Percentiles rank a stretch among this genome's conserved stretches.
These are phyloP conservation scores for Ensete ventricosum DNA, from an alignment of 176 grass and related monocot genomes.

Conservation along the genomic window DNA sequence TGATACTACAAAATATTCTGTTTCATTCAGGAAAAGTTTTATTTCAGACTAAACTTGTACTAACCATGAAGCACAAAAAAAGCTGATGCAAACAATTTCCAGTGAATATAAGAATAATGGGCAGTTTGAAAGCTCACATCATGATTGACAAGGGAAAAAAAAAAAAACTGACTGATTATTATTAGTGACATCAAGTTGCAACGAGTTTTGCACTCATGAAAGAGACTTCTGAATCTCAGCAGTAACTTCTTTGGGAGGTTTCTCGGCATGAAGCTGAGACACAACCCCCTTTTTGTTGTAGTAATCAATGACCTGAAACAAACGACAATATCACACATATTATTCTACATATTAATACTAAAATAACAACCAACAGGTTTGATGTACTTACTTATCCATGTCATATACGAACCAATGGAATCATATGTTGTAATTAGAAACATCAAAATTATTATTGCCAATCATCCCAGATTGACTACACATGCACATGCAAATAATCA, in stretches of 20 bases:
- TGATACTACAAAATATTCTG: too few relatives aligned
- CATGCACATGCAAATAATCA: too few relatives aligned
- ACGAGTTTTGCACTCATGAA: conserved; percentile 21
- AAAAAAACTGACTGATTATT: neutral
- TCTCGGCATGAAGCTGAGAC: conserved; percentile 42
- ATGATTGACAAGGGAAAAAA: neutral
- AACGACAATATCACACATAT: too few relatives aligned
- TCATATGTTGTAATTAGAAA: too few relatives aligned
- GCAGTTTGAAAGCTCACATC: neutral
- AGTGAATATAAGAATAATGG: neutral
- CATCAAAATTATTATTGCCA: too few relatives aligned
- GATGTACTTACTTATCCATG: too few relatives aligned
- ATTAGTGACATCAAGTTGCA: neutral
- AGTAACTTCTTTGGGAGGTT: conserved; percentile 71
- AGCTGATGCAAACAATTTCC: neutral
- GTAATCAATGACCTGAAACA: conserved; percentile 76
- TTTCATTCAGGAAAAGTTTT: neutral
- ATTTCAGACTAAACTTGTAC: neutral
- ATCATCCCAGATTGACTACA: too few relatives aligned
- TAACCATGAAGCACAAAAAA: neutral
- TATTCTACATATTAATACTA: too few relatives aligned
- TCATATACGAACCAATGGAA: too few relatives aligned
- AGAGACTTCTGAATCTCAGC: conserved; percentile 70
- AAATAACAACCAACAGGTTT: too few relatives aligned
- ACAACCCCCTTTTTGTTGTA: conserved; percentile 18